Conservation (phyloP, 768 basidiomycete genomes). For the Suillus paluster region DNA sequence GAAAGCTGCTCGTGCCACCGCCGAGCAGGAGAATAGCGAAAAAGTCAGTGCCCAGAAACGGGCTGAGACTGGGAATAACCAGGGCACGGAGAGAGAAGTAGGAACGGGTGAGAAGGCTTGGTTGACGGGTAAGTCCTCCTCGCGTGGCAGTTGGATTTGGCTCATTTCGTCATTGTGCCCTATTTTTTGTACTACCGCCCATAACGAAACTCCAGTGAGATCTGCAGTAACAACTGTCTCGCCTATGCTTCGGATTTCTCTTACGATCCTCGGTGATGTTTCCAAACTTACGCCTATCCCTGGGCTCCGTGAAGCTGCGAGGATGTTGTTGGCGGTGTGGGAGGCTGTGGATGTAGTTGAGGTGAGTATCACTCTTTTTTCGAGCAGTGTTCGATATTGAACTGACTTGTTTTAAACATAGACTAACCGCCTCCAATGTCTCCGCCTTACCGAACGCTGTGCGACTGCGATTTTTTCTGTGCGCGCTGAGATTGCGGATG, state of each 20-base stretch:
- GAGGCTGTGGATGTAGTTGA: slow-evolving; percentile 62
- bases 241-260: background rate
- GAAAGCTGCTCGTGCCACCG: background rate
- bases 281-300: slow-evolving; percentile 58
- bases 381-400: background rate
- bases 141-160: background rate
- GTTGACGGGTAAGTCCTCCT: background rate
- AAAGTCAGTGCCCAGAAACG: background rate
- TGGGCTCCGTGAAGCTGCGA: slow-evolving; percentile 56
- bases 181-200: too few relatives aligned
- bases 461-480: slow-evolving; percentile 70
- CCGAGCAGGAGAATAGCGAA: background rate
- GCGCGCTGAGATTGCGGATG: slow-evolving; percentile 62
- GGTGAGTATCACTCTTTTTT: slow-evolving; percentile 41
- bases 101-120: background rate
- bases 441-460: slow-evolving; percentile 75
- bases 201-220: background rate
- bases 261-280: background rate
- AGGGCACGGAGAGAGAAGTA: too few relatives aligned
- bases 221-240: background rate
- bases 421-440: slow-evolving; percentile 70
- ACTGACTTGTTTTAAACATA: slow-evolving; percentile 28
- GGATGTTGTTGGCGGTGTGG: slow-evolving; percentile 65
- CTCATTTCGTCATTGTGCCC: background rate
- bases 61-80: too few relatives aligned